Base-by-base conservation (phyloP, 306 rosid genomes). In the Acacia melanoxylon region DNA sequence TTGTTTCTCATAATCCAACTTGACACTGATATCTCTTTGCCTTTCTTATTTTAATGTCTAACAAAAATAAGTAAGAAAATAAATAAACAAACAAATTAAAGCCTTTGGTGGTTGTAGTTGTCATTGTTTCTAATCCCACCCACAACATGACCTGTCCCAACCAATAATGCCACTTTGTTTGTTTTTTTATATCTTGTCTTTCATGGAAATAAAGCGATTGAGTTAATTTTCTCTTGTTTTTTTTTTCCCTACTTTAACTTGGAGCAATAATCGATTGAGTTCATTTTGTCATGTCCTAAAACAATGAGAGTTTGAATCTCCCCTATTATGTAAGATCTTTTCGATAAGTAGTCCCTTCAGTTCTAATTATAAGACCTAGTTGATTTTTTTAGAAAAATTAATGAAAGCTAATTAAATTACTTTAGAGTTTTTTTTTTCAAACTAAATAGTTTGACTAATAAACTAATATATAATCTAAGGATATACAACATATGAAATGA, bases 141-240 rank as follows among this genome's bases (percentile, higher is more conserved):
- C 86, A 86, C 87, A 29, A 29, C 2, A 77, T 83, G 89, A 6
- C 68, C 44, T 86, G 87, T 81, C 71, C 33, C 83, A 77, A 73
- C 83, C 76, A 86, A 83, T 83, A 83, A 80, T 83, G 86, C 72
- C 41, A 22, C 8, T 11, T 6, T 15, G 2, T 29, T 13, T 27
- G 2, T 29, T 13, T 27, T 63, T 20, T 3, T 63, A 61, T 11
- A n/a, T 61, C 35, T 58, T 10, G 9, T 24, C 8, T 24, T 61
- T 61, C 29, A n/a, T 58, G 22, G 5, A 10, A 58, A n/a, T 58
- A 22, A 58, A 58, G 63, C 11, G 3, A 17, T 52, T 17, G n/a
- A 49, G 59, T 52, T 52, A n/a, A 0, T n/a, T 56, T 56, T 29
- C 31, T 29, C 31, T 29, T 29, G 31, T n/a, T n/a, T n/a, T n/a